Percentiles rank a stretch among this genome's conserved stretches.
Conservation (phyloP, 176 grass and related monocot genomes). For the Aegilops umbellulata region DNA sequence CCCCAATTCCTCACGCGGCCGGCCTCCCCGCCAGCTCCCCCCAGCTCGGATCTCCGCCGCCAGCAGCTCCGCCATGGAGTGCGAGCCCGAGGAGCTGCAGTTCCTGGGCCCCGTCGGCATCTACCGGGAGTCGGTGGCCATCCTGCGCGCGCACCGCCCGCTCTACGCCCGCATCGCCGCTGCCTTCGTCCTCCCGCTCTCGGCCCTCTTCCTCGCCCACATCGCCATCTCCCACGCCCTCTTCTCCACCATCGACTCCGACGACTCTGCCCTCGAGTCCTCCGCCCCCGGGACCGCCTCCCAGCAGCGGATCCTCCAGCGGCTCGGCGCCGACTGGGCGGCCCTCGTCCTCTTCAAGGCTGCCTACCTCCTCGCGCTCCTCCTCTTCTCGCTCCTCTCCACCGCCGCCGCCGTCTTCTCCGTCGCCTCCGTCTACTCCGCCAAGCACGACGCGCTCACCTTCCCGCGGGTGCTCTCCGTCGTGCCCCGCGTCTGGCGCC, state of each 20-base stretch:
- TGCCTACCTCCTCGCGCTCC: constrained; percentile 73
- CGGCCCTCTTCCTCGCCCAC: constrained; percentile 72
- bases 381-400: constrained; percentile 82
- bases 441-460: constrained; percentile 67
- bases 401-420: constrained; percentile 84
- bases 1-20: not conserved
- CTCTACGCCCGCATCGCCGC: constrained; percentile 74
- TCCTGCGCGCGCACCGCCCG: constrained; percentile 51
- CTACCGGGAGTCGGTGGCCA: constrained; percentile 38
- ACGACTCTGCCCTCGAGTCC: constrained; percentile 59
- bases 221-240: constrained; percentile 80
- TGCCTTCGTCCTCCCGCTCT: constrained; percentile 76
- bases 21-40: not conserved
- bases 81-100: constrained; percentile 90
- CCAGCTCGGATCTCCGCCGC: not conserved
- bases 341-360: constrained; percentile 77
- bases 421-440: constrained; percentile 88
- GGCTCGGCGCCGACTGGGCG: constrained; percentile 61
- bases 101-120: constrained; percentile 62
- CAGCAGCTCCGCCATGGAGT: constrained; percentile 29
- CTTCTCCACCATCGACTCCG: constrained; percentile 70
- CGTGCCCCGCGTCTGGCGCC: constrained; percentile 85
- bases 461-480: constrained; percentile 83
- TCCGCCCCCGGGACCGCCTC: constrained; percentile 48
- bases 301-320: constrained; percentile 45